These are phyloP conservation scores for Fusarium phyllophilum DNA, from an alignment of 2,329 filamentous ascomycete species.

Conservation along the genomic window DNA sequence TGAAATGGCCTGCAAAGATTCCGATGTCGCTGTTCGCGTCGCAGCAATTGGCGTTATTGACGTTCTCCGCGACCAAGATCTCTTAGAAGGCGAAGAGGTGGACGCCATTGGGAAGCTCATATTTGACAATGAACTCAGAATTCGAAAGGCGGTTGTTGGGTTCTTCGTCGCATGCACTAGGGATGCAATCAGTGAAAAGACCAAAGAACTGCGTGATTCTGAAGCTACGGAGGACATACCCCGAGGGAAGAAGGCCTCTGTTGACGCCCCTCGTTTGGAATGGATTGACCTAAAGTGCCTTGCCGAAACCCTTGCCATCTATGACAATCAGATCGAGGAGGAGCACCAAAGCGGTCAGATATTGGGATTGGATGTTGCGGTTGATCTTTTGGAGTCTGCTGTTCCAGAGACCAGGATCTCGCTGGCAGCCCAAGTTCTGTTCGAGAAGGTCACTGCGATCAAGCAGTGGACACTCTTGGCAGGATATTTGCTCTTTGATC, in stretches of 20 bases:
- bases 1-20: conserved; percentile 90
- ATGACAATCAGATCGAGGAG: conserved; percentile 76
- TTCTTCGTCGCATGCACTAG: conserved; percentile 92
- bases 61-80: conserved; percentile 80
- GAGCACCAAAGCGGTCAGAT: conserved; percentile 61
- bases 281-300: conserved; percentile 96
- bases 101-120: conserved; percentile 88
- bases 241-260: conserved; percentile 77
- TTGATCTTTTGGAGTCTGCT: conserved; percentile 68
- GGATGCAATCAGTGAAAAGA: conserved; percentile 80
- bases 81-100: conserved; percentile 91
- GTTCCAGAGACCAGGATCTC: conserved; percentile 84
- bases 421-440: conserved; percentile 85
- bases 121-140: conserved; percentile 84
- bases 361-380: conserved; percentile 61
- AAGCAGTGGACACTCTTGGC: conserved; percentile 88
- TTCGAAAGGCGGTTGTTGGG: conserved; percentile 86
- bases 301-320: conserved; percentile 82
- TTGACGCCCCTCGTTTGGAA: conserved; percentile 77
- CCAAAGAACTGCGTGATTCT: conserved; percentile 86
- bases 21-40: conserved; percentile 82
- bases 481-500: conserved; percentile 92
- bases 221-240: conserved; percentile 79
- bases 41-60: conserved; percentile 85
- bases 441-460: conserved; percentile 82